Conservation (phyloP, 495 filamentous ascomycete species). For the Lineolata rhizophorae region DNA sequence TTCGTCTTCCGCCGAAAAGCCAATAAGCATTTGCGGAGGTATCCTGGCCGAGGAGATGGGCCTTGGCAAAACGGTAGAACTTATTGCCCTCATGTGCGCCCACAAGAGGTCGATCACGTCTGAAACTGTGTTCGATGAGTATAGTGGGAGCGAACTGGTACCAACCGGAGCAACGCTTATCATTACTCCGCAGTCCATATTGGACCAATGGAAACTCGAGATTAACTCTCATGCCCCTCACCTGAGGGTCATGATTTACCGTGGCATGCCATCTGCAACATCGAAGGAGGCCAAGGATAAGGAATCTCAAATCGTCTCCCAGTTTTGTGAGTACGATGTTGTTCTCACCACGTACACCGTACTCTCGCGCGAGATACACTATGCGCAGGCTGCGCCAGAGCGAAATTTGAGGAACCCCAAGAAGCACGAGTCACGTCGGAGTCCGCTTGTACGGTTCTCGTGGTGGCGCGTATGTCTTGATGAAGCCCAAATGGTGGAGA, state of each 20-base stretch:
- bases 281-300: slow-evolving; percentile 12
- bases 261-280: slow-evolving; percentile 12
- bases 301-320: slow-evolving; percentile 23
- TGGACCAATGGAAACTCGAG: slow-evolving; percentile 76
- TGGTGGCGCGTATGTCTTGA: slow-evolving; percentile 94
- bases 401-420: slow-evolving; percentile 43
- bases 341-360: slow-evolving; percentile 75
- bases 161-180: slow-evolving; percentile 54
- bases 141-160: slow-evolving; percentile 18
- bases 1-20: slow-evolving; percentile 16
- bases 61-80: slow-evolving; percentile 81
- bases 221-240: slow-evolving; percentile 42
- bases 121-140: slow-evolving; percentile 10
- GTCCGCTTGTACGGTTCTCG: slow-evolving; percentile 52
- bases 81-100: slow-evolving; percentile 51
- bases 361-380: slow-evolving; percentile 57
- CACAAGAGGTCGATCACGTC: slow-evolving; percentile 21
- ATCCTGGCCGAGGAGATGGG: slow-evolving; percentile 93
- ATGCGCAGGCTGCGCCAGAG: slow-evolving; percentile 36
- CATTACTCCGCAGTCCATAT: slow-evolving; percentile 59
- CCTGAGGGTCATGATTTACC: slow-evolving; percentile 26
- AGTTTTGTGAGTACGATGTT: slow-evolving; percentile 41
- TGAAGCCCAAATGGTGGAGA: slow-evolving; percentile 91
- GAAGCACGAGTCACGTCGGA: slow-evolving; percentile 42
- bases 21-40: slow-evolving; percentile 32